These are phyloP conservation scores for Aspergillus tamarii DNA, from an alignment of 2,329 filamentous ascomycete genomes.

Conservation along the genomic window DNA sequence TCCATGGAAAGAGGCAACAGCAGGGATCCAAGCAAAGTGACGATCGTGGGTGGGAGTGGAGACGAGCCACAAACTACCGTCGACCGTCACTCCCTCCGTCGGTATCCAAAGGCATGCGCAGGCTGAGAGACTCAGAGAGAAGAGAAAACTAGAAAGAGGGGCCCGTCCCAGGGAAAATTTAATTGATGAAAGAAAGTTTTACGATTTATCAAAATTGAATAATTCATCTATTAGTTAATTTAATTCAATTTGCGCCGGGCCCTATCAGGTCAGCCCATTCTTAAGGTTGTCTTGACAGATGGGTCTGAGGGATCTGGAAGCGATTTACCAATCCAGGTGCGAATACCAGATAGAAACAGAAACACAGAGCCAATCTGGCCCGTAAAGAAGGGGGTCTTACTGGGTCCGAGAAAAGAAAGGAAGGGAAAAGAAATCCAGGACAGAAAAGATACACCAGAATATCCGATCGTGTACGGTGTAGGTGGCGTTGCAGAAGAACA, in stretches of 20 bases:
- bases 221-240: conserved; percentile 8
- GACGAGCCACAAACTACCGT: conserved; percentile 28
- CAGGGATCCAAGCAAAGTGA: conserved; percentile 22
- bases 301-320: conserved; percentile 26
- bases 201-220: conserved; percentile 2
- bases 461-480: conserved; percentile 1
- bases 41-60: conserved; percentile 30
- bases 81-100: conserved; percentile 22
- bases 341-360: background rate
- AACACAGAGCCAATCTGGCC: background rate
- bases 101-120: conserved; percentile 21
- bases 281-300: conserved; percentile 34
- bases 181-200: background rate
- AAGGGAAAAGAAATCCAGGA: background rate
- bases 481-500: conserved; percentile 14
- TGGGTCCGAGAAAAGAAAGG: background rate
- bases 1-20: conserved; percentile 23
- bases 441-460: background rate
- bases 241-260: background rate
- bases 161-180: conserved; percentile 2
- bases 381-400: conserved; percentile 5
- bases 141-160: conserved; percentile 16
- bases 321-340: conserved; percentile 11
- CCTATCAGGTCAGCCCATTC: conserved; percentile 14
- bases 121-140: background rate